Evolutionary conservation across 208 protist genomes (phyloP).

Genomic region (Angomonas ambiguus): DNA sequence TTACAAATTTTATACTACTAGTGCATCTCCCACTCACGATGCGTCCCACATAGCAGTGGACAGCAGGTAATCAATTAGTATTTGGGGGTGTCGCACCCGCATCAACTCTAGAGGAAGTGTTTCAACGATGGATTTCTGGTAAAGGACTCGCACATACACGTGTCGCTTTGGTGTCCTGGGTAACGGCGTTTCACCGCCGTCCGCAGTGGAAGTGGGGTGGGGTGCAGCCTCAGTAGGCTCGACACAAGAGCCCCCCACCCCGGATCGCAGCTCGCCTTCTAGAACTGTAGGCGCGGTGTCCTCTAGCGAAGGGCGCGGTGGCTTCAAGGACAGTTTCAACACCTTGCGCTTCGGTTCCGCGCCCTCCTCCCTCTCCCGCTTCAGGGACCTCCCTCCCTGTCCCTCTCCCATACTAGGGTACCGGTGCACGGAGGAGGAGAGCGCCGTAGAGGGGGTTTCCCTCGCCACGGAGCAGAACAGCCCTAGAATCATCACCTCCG

Average conservation of each 20-base stretch:
- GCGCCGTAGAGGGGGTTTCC: background rate
- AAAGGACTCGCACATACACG: slow-evolving; percentile 74
- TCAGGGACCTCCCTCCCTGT: too few species aligned
- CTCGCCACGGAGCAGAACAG: slow-evolving; percentile 5
- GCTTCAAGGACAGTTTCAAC: background rate
- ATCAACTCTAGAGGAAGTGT: slow-evolving; percentile 68
- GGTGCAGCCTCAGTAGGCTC: too few species aligned
- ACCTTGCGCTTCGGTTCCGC: too few species aligned
- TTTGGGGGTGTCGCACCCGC: slow-evolving; percentile 65
- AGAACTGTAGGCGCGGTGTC: too few species aligned
- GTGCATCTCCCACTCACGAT: background rate
- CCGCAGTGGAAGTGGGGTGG: too few species aligned
- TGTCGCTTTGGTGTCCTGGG: too few species aligned
- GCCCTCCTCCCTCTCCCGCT: too few species aligned
- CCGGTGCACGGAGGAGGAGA: slow-evolving; percentile 1
- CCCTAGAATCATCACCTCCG: background rate
- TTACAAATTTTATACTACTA: background rate
- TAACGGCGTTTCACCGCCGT: background rate
- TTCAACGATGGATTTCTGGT: slow-evolving; percentile 50
- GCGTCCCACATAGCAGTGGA: slow-evolving; percentile 53
- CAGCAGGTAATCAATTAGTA: slow-evolving; percentile 75
- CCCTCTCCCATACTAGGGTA: too few species aligned
- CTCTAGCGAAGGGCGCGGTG: too few species aligned
- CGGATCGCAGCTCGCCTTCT: too few species aligned
- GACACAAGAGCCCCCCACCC: too few species aligned